Percentiles rank a stretch among this genome's conserved stretches.
phyloP scores from a whole-genome alignment of 176 grass and related monocot genomes.

The Aechmea fasciata region DNA sequence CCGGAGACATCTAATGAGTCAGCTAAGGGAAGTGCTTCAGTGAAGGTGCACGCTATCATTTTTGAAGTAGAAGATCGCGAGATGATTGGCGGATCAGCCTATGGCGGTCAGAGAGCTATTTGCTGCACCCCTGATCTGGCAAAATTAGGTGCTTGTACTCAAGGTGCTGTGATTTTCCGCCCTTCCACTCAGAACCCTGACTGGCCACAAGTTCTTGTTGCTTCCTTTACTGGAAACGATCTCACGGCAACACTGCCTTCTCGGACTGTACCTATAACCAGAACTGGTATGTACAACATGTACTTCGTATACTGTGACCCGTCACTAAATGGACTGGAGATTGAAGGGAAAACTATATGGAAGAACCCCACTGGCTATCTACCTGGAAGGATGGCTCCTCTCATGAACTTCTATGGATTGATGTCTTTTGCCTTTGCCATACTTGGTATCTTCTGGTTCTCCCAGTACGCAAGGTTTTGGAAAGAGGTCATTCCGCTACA shows the following conservation, averaged over 20 bases:
- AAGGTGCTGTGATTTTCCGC: conserved; percentile 81
- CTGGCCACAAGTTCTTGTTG: conserved; percentile 72
- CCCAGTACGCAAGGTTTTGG: conserved; percentile 95
- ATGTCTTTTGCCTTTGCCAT: conserved; percentile 88
- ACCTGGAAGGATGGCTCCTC: conserved; percentile 92
- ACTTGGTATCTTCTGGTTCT: conserved; percentile 93
- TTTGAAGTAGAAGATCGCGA: conserved; percentile 95
- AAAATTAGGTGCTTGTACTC: conserved; percentile 74
- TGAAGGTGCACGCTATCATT: conserved; percentile 75
- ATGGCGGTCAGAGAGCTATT: conserved; percentile 91
- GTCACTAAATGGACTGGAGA: conserved; percentile 57
- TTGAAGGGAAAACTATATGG: conserved; percentile 93
- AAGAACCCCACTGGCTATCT: conserved; percentile 96
- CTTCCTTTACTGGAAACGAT: conserved; percentile 67
- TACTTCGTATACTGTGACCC: conserved; percentile 93
- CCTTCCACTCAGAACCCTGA: conserved; percentile 55
- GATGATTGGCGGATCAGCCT: conserved; percentile 89
- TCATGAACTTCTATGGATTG: conserved; percentile 88
- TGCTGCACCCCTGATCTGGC: conserved; percentile 92
- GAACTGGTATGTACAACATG: conserved; percentile 98
- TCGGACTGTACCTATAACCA: conserved; percentile 54
- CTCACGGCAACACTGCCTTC: conserved; percentile 56
- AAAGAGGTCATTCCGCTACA: conserved; percentile 93
- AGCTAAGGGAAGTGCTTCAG: conserved; percentile 36
- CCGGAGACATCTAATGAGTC: conserved; percentile 45